A percentile compares a stretch with the other conserved stretches of the same genome.
Conservation (phyloP, 2,329 filamentous ascomycete genomes). For the Neonectria faginata region DNA sequence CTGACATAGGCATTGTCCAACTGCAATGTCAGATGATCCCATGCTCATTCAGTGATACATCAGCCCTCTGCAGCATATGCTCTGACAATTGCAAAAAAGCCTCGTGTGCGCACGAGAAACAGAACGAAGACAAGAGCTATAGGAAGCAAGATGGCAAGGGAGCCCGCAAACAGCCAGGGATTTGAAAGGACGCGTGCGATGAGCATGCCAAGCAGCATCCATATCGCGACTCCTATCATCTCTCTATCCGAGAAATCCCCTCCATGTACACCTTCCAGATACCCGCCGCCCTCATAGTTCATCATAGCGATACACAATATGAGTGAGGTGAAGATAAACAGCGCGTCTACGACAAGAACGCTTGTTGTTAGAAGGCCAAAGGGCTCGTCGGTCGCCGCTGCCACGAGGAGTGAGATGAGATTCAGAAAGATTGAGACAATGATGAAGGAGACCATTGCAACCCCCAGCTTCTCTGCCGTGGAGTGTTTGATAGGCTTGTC, state of each 20-base stretch:
- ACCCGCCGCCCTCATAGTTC: constrained; percentile 38
- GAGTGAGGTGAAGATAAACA: constrained; percentile 35
- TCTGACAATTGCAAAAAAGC: constrained; percentile 33
- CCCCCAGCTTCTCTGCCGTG: constrained; percentile 23
- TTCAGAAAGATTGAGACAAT: constrained; percentile 32
- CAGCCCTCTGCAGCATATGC: not conserved
- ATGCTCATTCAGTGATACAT: not conserved
- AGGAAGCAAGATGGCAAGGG: constrained; percentile 17
- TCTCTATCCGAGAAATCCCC: constrained; percentile 32
- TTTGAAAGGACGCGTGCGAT: constrained; percentile 29
- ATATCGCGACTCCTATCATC: constrained; percentile 36
- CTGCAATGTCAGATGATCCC: not conserved
- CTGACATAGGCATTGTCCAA: not conserved
- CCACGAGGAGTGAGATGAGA: constrained; percentile 27
- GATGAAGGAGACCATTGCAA: constrained; percentile 30
- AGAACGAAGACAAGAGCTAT: constrained; percentile 18
- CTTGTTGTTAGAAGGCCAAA: not conserved
- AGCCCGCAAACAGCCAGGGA: constrained; percentile 9
- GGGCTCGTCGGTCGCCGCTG: not conserved
- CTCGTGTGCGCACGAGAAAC: constrained; percentile 30
- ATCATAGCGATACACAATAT: constrained; percentile 36
- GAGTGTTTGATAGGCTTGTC: constrained; percentile 27
- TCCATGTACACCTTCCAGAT: constrained; percentile 13
- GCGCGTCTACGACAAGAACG: constrained; percentile 24
- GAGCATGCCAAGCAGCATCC: constrained; percentile 36